A percentile compares a stretch with the other conserved stretches of the same genome.
These are phyloP conservation scores for Pisolithus orientalis DNA, from an alignment of 768 basidiomycete species.

Conservation along the genomic window DNA sequence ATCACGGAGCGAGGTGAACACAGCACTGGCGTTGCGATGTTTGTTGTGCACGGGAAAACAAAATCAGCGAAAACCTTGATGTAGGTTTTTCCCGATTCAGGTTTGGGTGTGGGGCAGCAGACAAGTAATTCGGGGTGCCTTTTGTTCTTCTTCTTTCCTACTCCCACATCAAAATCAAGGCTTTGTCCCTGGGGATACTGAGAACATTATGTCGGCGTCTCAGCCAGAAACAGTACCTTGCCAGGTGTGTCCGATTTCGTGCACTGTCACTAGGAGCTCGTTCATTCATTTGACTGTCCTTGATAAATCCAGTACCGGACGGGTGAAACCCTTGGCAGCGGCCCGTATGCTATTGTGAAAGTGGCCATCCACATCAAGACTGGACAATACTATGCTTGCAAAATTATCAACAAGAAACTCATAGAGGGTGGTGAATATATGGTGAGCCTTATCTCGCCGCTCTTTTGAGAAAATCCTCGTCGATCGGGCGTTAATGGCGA, in stretches of 20 bases:
- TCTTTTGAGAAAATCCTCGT: not conserved
- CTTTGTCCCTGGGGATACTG: constrained; percentile 5
- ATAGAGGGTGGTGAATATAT: constrained; percentile 98
- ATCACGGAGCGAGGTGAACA: no score
- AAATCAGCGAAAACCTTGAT: no score
- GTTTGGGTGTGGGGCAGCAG: no score
- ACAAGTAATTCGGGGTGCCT: not conserved
- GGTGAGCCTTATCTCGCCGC: constrained; percentile 42
- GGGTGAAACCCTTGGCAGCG: constrained; percentile 82
- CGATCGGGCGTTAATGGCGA: no score
- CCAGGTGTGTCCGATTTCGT: constrained; percentile 29
- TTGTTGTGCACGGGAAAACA: no score
- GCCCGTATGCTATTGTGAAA: constrained; percentile 92
- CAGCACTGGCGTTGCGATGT: no score
- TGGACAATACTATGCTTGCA: constrained; percentile 94
- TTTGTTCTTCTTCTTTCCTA: not conserved
- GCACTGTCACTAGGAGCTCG: not conserved
- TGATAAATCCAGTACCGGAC: constrained; percentile 62
- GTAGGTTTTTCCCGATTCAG: no score
- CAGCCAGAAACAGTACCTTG: constrained; percentile 38
- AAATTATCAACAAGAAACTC: constrained; percentile 98
- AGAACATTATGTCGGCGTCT: constrained; percentile 20
- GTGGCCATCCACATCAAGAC: constrained; percentile 94
- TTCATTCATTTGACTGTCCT: not conserved
- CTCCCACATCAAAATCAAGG: constrained; percentile 11